Base-by-base conservation (phyloP, 2,329 filamentous ascomycete genomes). In the Pyrenophora graminea region DNA sequence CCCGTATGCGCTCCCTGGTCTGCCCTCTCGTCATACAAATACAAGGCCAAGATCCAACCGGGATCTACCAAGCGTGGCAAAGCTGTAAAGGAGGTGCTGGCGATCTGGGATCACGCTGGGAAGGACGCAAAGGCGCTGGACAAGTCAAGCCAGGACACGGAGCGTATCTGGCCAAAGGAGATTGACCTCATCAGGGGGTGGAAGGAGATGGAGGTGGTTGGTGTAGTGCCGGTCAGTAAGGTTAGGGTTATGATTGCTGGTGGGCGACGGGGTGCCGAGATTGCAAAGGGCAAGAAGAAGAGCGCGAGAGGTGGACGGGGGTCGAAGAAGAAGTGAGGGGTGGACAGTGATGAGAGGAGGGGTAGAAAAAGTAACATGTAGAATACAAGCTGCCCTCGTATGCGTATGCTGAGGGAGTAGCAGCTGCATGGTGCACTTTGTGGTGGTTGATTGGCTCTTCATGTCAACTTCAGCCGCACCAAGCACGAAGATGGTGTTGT, bases 31-130 rank as follows among this genome's bases (percentile, higher is more conserved):
- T 84, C 83, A 48, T 89, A 88, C 75, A 97, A 97, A 75, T 97
- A 97, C 79, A 95, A 95, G 74, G 90, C 87, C 46, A 99, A 99
- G 78, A 74, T 99, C 63, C 94, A 97, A 74, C 94, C 94, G 0
- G 94, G 94, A 0, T 76, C 85, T 0, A 82, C 87, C 58, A 99
- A 97, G 80, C 96, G 96, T 77, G 93, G 94, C 8, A 97, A 97
- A 71, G 92, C 91, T 0, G 85, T 96, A 40, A 90, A 90, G 70
- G 93, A 97, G 74, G 87, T 97, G 27, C 74, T 97, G n/a, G 85
- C 87, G 41, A 82, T 83, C 53, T 97, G 93, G 92, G 82, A 87
- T 58, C 74, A 80, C 17, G 90, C 85, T 42, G 83, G 85, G 6
- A 79, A 77, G 45, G 79, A 79, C 42, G 56, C 68, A 6, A 75